Percentiles rank a stretch among this genome's conserved stretches.
Evolutionary conservation across 2,329 filamentous ascomycete species (phyloP).

Genomic region (Bertia moriformis): DNA sequence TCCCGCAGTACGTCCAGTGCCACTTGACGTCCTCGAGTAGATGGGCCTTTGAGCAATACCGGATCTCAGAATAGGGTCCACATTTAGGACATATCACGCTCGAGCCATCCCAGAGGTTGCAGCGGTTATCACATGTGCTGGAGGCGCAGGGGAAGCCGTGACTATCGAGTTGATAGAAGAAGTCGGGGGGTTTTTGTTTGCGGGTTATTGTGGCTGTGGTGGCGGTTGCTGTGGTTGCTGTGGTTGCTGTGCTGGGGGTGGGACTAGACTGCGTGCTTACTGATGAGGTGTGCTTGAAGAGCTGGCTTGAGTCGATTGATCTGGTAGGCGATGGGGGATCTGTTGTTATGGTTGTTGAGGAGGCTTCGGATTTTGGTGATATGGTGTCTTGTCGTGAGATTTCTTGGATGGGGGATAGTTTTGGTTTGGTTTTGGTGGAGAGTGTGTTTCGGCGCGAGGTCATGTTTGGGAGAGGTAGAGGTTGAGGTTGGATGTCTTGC

Average conservation of each 20-base stretch:
- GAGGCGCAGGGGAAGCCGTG: conserved; percentile 24
- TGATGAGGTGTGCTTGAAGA: too few species aligned
- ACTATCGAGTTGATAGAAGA: conserved; percentile 27
- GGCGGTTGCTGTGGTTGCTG: not conserved
- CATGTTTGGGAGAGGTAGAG: too few species aligned
- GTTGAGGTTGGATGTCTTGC: too few species aligned
- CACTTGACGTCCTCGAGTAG: conserved; percentile 15
- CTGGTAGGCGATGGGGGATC: not conserved
- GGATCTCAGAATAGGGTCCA: conserved; percentile 18
- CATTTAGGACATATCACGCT: conserved; percentile 20
- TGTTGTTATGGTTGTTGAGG: not conserved
- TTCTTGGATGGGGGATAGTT: too few species aligned
- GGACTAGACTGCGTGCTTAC: not conserved
- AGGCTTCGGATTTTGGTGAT: too few species aligned
- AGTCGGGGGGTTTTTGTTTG: conserved; percentile 7
- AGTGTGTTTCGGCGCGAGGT: too few species aligned
- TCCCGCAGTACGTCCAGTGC: conserved; percentile 16
- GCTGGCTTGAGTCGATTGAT: not conserved
- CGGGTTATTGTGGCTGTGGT: not conserved
- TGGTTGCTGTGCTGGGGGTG: not conserved
- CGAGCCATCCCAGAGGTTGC: conserved; percentile 13
- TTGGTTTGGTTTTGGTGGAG: too few species aligned
- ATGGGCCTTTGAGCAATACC: conserved; percentile 20
- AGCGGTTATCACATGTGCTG: conserved; percentile 12
- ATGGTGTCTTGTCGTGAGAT: too few species aligned